Percentiles rank a stretch among this genome's conserved stretches.
phyloP scores from a whole-genome alignment of 2,329 filamentous ascomycete species.

The Fusarium fujikuroi region DNA sequence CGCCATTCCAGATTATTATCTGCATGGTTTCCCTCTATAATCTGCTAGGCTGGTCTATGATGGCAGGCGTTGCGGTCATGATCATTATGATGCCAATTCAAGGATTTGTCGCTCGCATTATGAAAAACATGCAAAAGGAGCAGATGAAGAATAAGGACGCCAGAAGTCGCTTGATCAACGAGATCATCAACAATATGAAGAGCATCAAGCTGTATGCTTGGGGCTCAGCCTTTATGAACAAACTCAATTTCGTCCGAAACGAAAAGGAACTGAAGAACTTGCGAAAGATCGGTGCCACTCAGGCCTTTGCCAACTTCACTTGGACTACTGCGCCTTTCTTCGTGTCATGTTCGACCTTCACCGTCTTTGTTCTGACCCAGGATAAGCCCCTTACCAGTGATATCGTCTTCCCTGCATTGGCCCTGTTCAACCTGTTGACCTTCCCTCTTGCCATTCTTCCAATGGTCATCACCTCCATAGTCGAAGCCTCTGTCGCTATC shows the following conservation, averaged over 20 bases:
- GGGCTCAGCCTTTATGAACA: conserved; percentile 97
- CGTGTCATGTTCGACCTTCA: conserved; percentile 96
- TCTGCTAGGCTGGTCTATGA: conserved; percentile 93
- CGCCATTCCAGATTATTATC: conserved; percentile 93
- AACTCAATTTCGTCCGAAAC: conserved; percentile 94
- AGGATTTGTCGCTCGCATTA: conserved; percentile 87
- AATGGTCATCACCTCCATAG: conserved; percentile 97
- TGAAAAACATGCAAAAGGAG: conserved; percentile 93
- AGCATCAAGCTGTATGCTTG: conserved; percentile 99
- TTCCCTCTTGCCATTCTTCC: conserved; percentile 94
- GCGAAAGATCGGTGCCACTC: conserved; percentile 93
- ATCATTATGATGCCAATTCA: conserved; percentile 97
- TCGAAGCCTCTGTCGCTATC: conserved; percentile 94
- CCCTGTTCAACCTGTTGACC: conserved; percentile 94
- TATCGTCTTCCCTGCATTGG: conserved; percentile 91
- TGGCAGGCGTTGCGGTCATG: conserved; percentile 95
- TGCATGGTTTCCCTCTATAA: conserved; percentile 98
- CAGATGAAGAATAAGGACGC: conserved; percentile 99
- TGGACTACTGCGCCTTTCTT: conserved; percentile 98
- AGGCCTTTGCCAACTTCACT: conserved; percentile 95
- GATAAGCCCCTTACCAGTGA: conserved; percentile 87
- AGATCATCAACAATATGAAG: conserved; percentile 99
- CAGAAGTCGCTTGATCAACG: conserved; percentile 91
- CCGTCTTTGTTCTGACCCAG: conserved; percentile 89
- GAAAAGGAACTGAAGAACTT: conserved; percentile 95